Conservation (phyloP, 306 rosid genomes). For the Trifolium dubium region DNA sequence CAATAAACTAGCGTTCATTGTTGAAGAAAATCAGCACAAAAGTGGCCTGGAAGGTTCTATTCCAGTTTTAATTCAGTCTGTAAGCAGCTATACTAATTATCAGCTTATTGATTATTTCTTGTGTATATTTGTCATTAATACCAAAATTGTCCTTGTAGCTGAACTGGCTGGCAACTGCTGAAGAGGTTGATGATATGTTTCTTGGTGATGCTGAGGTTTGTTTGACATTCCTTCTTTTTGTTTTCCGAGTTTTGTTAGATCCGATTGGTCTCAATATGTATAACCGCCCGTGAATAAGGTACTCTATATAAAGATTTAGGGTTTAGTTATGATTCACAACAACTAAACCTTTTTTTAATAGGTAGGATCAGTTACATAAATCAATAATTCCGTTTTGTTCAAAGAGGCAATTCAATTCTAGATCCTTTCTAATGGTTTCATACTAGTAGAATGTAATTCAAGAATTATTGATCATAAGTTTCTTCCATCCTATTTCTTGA, state of each 20-base stretch:
- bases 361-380: not conserved
- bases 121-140: conserved; percentile 34
- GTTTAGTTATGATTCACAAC: not conserved
- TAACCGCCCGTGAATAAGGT: not conserved
- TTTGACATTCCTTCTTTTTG: not conserved
- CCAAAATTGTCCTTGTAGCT: conserved; percentile 56
- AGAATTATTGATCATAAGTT: no score
- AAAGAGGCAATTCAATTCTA: no score
- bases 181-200: conserved; percentile 85
- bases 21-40: conserved; percentile 77
- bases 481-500: no score
- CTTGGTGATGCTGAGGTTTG: conserved; percentile 91
- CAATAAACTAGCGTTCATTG: conserved; percentile 62
- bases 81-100: conserved; percentile 55
- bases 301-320: conserved; percentile 3
- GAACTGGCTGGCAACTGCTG: conserved; percentile 82
- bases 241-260: not conserved
- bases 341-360: not conserved
- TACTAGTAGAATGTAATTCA: no score
- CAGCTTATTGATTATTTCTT: conserved; percentile 33
- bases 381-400: no score
- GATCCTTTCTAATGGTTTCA: no score
- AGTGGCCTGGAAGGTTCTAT: conserved; percentile 76
- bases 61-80: conserved; percentile 86
- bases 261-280: not conserved